A percentile compares a stretch with the other conserved stretches of the same genome.
These are phyloP conservation scores for Suillus discolor DNA, from an alignment of 768 basidiomycete species.

Conservation along the genomic window DNA sequence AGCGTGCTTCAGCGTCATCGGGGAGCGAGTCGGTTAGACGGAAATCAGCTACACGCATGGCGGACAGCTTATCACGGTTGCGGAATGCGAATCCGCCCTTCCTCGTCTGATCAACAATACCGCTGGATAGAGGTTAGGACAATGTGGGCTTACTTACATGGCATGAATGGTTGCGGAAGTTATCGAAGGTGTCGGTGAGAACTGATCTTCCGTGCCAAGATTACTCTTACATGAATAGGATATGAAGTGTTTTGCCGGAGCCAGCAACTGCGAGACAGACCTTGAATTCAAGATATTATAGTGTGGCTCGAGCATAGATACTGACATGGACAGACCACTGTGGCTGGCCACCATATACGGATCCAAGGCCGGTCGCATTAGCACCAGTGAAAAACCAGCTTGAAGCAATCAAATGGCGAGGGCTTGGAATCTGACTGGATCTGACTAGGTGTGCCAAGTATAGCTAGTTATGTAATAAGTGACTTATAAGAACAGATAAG, in stretches of 20 bases:
- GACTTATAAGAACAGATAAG: no score
- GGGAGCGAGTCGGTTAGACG: not conserved
- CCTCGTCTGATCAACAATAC: constrained; percentile 50
- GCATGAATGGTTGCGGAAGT: constrained; percentile 69
- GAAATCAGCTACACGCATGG: constrained; percentile 16
- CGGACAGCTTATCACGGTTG: constrained; percentile 45
- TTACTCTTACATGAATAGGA: constrained; percentile 58
- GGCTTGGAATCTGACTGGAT: constrained; percentile 60
- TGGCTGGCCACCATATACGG: constrained; percentile 35
- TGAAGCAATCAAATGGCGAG: constrained; percentile 77
- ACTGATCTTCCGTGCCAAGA: constrained; percentile 6
- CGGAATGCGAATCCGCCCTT: constrained; percentile 53
- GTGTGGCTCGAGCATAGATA: not conserved
- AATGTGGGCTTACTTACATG: constrained; percentile 39
- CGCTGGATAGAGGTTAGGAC: constrained; percentile 34
- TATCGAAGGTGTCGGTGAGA: constrained; percentile 18
- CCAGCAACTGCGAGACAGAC: constrained; percentile 66
- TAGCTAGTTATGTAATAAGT: constrained; percentile 63
- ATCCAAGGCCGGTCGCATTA: constrained; percentile 61
- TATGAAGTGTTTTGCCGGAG: constrained; percentile 62
- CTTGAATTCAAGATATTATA: constrained; percentile 34
- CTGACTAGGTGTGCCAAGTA: constrained; percentile 69
- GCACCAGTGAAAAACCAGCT: constrained; percentile 72
- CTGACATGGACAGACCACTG: constrained; percentile 55
- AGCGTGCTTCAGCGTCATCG: not conserved